phyloP scores from a whole-genome alignment of 495 filamentous ascomycete genomes.

The Lasiosphaeria ovina region DNA sequence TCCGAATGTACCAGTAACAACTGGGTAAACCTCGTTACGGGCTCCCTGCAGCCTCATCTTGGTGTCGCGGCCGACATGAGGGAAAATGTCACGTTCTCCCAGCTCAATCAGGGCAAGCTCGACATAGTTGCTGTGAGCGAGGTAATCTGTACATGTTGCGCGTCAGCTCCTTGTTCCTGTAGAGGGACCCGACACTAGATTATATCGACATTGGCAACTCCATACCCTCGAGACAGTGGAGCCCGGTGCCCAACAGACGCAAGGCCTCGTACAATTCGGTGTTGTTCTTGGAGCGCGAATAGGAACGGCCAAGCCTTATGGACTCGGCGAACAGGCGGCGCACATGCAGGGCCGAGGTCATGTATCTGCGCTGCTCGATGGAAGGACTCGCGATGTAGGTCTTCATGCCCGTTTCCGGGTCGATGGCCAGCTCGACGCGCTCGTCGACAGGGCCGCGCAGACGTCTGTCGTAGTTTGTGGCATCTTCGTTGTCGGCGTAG shows the following conservation, averaged over 20 bases:
- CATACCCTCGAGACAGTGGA: conserved; percentile 80
- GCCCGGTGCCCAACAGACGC: conserved; percentile 77
- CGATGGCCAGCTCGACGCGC: conserved; percentile 70
- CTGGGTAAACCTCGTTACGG: conserved; percentile 63
- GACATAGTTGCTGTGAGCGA: conserved; percentile 87
- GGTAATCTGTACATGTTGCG: conserved; percentile 56
- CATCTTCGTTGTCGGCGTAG: conserved; percentile 84
- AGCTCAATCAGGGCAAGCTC: conserved; percentile 84
- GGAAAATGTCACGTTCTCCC: conserved; percentile 75
- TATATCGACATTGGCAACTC: background rate
- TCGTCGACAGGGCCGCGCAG: conserved; percentile 83
- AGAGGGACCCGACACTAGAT: background rate
- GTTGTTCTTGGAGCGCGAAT: conserved; percentile 59
- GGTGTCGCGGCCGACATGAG: conserved; percentile 75
- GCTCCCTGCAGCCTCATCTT: conserved; percentile 64
- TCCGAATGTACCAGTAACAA: conserved; percentile 88
- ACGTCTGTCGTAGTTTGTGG: conserved; percentile 72
- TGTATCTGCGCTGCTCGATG: conserved; percentile 36
- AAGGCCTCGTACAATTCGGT: conserved; percentile 80
- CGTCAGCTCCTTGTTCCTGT: conserved; percentile 11
- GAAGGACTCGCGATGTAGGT: conserved; percentile 86
- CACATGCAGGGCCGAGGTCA: conserved; percentile 72
- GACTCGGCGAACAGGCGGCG: conserved; percentile 67
- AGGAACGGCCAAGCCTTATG: conserved; percentile 72
- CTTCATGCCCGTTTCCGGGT: conserved; percentile 78